Base-by-base conservation (phyloP, 2,329 filamentous ascomycete genomes). In the Fonsecaea pedrosoi region DNA sequence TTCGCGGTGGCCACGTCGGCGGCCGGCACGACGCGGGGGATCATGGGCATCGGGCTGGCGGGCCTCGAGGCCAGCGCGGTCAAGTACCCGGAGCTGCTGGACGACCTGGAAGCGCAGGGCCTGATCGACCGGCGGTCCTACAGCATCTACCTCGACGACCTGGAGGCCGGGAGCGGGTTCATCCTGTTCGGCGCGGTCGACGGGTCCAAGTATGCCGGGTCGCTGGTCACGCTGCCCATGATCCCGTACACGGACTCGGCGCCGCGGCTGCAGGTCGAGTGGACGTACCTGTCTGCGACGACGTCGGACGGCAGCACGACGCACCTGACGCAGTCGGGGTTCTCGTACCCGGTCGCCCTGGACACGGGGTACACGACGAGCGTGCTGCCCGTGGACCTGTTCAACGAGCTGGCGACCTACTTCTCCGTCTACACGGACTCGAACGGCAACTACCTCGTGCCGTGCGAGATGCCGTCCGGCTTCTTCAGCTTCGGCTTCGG, bases 141-240 rank as follows among this genome's bases (percentile, higher is more conserved):
- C 60, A 68, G 71, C 53, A 64, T 77, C 12, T 77, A 74, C 71
- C 62, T 81, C 56, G 81, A 84, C 71, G 80, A 84, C 74, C 74
- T 80, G 15, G 82, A 86, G 64, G 83, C 90, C 0, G 88, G 83
- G 65, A 88, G 84, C 1, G 91, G 91, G 42, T 89, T 82, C 72
- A 89, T 94, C 66, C 81, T 94, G 1, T 94, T 94, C 71, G 91
- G 91, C 48, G 91, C 90, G n/a, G 87, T 94, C 67, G 91, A 94
- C 75, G 90, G 87, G 0, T 85, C 84, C 64, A 94, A 93, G 75
- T 94, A 88, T 78, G 76, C 82, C 0, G 91, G 90, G 57, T 77
- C 85, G 1, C 82, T 94, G 38, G 82, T 83, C 50, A 85, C 83
- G 4, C 81, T 93, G 34, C 82, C 88, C n/a, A 82, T 92, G 71